Conservation (phyloP, 2,329 filamentous ascomycete genomes). For the Diaporthe citrichinensis region DNA sequence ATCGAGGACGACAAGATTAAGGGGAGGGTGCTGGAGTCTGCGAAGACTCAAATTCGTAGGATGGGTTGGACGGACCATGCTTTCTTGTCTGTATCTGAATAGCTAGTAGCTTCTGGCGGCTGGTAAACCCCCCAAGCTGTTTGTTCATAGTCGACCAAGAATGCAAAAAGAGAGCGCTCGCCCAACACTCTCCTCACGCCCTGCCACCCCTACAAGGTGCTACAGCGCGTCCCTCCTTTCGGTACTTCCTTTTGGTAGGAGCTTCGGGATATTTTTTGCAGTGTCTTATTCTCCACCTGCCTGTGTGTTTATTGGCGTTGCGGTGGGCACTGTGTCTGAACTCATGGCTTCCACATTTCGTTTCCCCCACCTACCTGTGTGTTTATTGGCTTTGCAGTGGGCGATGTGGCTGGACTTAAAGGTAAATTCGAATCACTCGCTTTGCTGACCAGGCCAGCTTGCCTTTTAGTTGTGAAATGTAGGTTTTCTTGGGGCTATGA, state of each 20-base stretch:
- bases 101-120: neutral
- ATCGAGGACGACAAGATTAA: conserved; percentile 72
- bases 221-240: too few species aligned
- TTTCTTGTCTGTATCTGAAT: conserved; percentile 49
- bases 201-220: conserved; percentile 18
- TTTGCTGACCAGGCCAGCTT: neutral
- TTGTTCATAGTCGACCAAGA: neutral
- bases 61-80: conserved; percentile 62
- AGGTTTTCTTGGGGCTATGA: neutral
- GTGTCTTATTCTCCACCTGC: too few species aligned
- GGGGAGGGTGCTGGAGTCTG: conserved; percentile 78
- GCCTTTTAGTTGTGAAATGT: neutral
- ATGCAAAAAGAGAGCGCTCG: conserved; percentile 7
- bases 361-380: neutral
- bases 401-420: conserved; percentile 11
- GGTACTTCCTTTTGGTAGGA: too few species aligned
- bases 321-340: conserved; percentile 23
- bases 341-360: neutral
- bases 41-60: conserved; percentile 77
- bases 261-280: too few species aligned
- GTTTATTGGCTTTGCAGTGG: conserved; percentile 15
- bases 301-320: too few species aligned
- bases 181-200: conserved; percentile 17
- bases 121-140: neutral
- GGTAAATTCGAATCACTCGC: conserved; percentile 8